Evolutionary conservation across 257 asterid species (phyloP).

Genomic region (Anisodus tanguticus): DNA sequence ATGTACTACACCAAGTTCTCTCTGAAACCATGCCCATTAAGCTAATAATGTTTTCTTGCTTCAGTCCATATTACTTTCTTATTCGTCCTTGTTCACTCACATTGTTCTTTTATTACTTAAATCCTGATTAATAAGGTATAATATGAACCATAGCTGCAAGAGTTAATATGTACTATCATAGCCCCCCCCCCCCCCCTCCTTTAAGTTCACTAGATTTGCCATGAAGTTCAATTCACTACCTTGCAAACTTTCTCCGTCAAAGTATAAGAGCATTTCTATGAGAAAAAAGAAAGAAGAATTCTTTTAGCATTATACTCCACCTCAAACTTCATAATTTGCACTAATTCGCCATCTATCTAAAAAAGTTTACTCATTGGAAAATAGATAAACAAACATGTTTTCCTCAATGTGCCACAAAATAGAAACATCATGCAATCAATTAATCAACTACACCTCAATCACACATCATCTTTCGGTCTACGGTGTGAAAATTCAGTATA

Average conservation of each 20-base stretch:
- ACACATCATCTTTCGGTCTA: not conserved
- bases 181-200: too few species aligned
- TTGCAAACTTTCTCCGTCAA: not conserved
- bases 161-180: not conserved
- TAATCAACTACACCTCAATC: not conserved
- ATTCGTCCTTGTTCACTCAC: not conserved
- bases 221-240: not conserved
- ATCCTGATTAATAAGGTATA: not conserved
- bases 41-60: not conserved
- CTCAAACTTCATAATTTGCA: slow-evolving; percentile 11
- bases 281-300: not conserved
- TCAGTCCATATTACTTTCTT: not conserved
- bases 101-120: not conserved
- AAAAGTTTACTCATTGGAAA: not conserved
- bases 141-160: not conserved
- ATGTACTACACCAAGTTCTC: not conserved
- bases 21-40: not conserved
- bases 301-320: not conserved
- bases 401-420: not conserved
- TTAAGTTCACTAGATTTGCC: not conserved
- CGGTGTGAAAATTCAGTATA: too few species aligned
- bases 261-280: not conserved
- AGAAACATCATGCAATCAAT: not conserved
- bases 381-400: not conserved
- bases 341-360: not conserved